Evolutionary conservation across 257 asterid species (phyloP), one percentile per base, ranked within the genome.

Genomic region (Solanum pinnatisectum): DNA sequence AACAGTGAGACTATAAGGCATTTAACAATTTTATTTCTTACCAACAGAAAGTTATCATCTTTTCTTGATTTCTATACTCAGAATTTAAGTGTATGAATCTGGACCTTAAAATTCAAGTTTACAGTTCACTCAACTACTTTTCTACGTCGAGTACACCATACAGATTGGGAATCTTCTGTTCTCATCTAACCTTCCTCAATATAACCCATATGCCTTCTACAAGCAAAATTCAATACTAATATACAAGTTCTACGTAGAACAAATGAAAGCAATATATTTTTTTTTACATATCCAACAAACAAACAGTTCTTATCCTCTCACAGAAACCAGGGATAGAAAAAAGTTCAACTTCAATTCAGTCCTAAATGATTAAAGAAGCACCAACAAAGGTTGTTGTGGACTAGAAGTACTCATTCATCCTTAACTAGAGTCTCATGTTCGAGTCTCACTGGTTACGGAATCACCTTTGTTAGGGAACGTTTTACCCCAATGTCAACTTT

Each of bases 361-460:
- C 81, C 46, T 8, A 72, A 2, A 35, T 72, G 30, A n/a, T 77
- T n/a, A 23, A 23, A 77, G 49, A 39, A 77, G 35, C 36, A 77
- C 30, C 25, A 59, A 59, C 27, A 59, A 59, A 56, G 65, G 65
- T 20, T 56, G 11, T 56, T 0, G n/a, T 56, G n/a, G 65, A 56
- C 65, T 56, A 56, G 0, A 56, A 56, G n/a, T 6, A 56, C n/a
- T 56, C 65, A 10, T 56, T 56, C 25, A 20, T 59, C 27, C 67
- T 59, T 59, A 59, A 59, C 11, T 7, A 59, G 2, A 59, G 67
- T 59, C 67, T 59, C 67, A 8, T 3, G 67, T 22, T 59, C 13
- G 5, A 59, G 25, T 3, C 25, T 0, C 67, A 12, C 0, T 56
- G 67, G 25, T 59, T 20, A 59, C 0, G 0, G 25, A 0, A 20